phyloP scores from a whole-genome alignment of 2,329 filamentous ascomycete species.

The Fusarium mangiferae region DNA sequence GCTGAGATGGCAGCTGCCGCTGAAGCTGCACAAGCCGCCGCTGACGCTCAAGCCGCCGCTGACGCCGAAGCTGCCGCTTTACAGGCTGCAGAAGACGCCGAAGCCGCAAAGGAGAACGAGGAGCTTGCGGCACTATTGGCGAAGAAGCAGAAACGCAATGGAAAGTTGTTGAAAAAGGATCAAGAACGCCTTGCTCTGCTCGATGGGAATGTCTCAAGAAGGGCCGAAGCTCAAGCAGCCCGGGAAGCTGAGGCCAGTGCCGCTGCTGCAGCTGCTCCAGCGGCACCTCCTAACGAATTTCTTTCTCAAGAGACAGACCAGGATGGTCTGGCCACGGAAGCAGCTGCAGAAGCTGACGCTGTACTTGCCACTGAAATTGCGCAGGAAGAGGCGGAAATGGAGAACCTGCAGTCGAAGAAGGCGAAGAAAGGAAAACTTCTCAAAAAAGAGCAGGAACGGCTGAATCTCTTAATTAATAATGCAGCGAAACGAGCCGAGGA shows the following conservation, averaged over 20 bases:
- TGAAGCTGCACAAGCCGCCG: constrained; percentile 32
- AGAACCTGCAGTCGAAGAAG: constrained; percentile 36
- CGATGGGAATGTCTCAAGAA: constrained; percentile 28
- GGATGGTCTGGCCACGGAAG: constrained; percentile 16
- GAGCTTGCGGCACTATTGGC: constrained; percentile 28
- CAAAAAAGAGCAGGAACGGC: constrained; percentile 37
- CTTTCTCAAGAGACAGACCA: constrained; percentile 18
- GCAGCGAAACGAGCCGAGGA: constrained; percentile 25
- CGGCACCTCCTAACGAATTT: constrained; percentile 18
- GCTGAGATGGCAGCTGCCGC: constrained; percentile 20
- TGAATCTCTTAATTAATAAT: constrained; percentile 30
- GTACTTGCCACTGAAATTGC: constrained; percentile 26
- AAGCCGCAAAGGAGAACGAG: constrained; percentile 37
- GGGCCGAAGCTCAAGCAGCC: constrained; percentile 29
- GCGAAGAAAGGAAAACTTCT: constrained; percentile 50
- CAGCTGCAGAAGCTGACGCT: constrained; percentile 32
- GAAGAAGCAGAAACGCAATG: constrained; percentile 37
- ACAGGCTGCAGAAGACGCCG: constrained; percentile 47
- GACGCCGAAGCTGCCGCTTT: constrained; percentile 37
- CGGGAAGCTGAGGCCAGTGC: constrained; percentile 27
- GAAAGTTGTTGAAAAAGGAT: constrained; percentile 38
- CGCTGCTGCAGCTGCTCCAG: constrained; percentile 10
- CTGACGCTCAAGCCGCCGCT: constrained; percentile 26
- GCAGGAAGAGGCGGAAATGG: constrained; percentile 42
- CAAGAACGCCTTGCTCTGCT: constrained; percentile 35